A percentile compares a stretch with the other conserved stretches of the same genome.
These are phyloP conservation scores for Sclerotinia sclerotiorum DNA, from an alignment of 2,329 filamentous ascomycete species.

Conservation along the genomic window DNA sequence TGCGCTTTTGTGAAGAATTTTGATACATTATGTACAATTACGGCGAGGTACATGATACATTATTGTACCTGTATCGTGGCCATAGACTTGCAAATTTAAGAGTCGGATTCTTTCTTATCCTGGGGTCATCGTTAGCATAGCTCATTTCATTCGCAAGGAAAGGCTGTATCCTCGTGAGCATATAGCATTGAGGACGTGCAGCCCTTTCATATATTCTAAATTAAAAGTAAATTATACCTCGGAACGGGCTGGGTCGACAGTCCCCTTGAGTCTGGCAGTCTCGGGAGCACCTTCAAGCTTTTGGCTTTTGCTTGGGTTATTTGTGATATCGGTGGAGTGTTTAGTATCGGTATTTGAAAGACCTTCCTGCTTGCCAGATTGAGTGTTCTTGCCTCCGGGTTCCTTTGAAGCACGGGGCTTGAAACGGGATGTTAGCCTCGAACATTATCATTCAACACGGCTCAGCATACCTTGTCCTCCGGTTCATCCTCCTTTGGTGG, in stretches of 20 bases:
- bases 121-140: slow-evolving; percentile 28
- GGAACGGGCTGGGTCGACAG: slow-evolving; percentile 42
- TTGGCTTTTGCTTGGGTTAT: slow-evolving; percentile 50
- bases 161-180: slow-evolving; percentile 23
- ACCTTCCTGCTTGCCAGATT: slow-evolving; percentile 54
- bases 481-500: slow-evolving; percentile 30
- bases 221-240: slow-evolving; percentile 33
- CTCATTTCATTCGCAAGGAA: slow-evolving; percentile 27
- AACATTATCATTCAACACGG: background rate
- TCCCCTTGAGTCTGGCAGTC: slow-evolving; percentile 54
- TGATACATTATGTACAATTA: slow-evolving; percentile 29
- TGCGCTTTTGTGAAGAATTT: slow-evolving; percentile 11
- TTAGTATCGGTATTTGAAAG: slow-evolving; percentile 52
- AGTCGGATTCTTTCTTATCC: slow-evolving; percentile 25
- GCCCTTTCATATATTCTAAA: slow-evolving; percentile 7
- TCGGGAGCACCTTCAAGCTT: slow-evolving; percentile 59
- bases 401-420: slow-evolving; percentile 35
- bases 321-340: slow-evolving; percentile 48
- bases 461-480: slow-evolving; percentile 31
- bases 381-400: slow-evolving; percentile 44
- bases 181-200: slow-evolving; percentile 11
- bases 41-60: slow-evolving; percentile 7
- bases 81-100: slow-evolving; percentile 10
- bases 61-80: slow-evolving; percentile 12
- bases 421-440: slow-evolving; percentile 24